Evolutionary conservation across 148 eudicot genomes (phyloP), one percentile per base, ranked within the genome.

Genomic region (Rhododendron molle): DNA sequence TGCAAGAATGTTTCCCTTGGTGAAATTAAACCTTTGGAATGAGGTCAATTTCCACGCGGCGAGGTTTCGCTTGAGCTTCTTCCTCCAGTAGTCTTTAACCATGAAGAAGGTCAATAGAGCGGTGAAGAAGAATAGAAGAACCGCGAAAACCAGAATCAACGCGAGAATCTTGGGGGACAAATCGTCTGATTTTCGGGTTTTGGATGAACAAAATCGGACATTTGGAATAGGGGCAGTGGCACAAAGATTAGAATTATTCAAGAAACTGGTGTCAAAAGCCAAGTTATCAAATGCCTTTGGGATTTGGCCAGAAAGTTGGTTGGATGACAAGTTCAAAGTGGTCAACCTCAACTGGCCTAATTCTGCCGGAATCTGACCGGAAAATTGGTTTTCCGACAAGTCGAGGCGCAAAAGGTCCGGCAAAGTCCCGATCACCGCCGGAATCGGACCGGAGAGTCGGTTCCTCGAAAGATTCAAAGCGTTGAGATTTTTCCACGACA

Each of bases 41-140:
- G 96, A 88, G 47, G 92, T 93, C 36, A 91, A n/a, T 72, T 92
- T 91, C 95, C 93, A 93, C 20, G 90, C 83, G 11, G 79, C 84
- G 2, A 88, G 81, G 9, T 91, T 84, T 15, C 67, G 60, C 11
- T 38, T 87, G 40, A 83, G 65, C 85, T 90, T 91, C 85, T 92
- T 87, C 81, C 74, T 85, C 26, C 49, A 36, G 1, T 81, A 80
- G 81, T 92, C 89, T 76, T 87, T 83, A 74, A 87, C 47, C 76
- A 88, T 30, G 76, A 49, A 82, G 49, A 88, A 13, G 7, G 91
- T 91, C 81, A 85, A 91, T 80, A 83, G 80, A 58, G 82, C n/a
- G 10, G 89, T 85, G 21, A 83, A 88, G 73, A 81, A 20, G 80
- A 91, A 89, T 28, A 88, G 86, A 18, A 85, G 56, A 0, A 89